Evolutionary conservation across 805 yeast genomes (phyloP).

Genomic region (Hanseniaspora lachancei): DNA sequence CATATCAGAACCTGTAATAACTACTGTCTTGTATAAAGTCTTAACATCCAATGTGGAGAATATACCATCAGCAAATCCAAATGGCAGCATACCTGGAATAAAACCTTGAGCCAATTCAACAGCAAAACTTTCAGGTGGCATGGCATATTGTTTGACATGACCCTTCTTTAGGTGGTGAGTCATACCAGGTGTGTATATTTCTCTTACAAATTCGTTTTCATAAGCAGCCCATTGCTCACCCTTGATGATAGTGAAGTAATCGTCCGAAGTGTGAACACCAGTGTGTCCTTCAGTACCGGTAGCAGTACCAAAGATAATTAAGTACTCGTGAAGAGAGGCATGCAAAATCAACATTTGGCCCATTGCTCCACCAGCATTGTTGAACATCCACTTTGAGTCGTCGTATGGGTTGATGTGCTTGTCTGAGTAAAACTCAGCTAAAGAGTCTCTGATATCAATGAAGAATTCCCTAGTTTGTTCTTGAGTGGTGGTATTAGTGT

Average conservation of each 20-base stretch:
- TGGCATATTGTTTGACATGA: constrained; percentile 63
- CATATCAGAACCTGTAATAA: constrained; percentile 72
- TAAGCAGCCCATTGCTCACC: constrained; percentile 68
- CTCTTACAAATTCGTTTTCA: constrained; percentile 51
- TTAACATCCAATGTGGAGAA: constrained; percentile 68
- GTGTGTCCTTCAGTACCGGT: constrained; percentile 93
- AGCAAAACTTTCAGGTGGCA: constrained; percentile 76
- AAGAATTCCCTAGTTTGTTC: constrained; percentile 51
- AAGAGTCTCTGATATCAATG: constrained; percentile 42
- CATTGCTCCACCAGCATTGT: constrained; percentile 99
- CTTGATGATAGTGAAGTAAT: constrained; percentile 77
- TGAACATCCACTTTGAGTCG: constrained; percentile 83
- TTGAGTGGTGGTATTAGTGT: constrained; percentile 31
- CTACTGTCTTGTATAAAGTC: constrained; percentile 56
- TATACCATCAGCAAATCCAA: constrained; percentile 72
- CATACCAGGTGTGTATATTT: constrained; percentile 75
- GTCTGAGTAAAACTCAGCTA: constrained; percentile 58
- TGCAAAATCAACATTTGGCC: constrained; percentile 89
- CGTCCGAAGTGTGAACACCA: constrained; percentile 95
- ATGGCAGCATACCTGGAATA: constrained; percentile 96
- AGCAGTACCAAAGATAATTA: constrained; percentile 87
- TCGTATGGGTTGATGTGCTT: constrained; percentile 56
- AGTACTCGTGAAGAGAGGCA: constrained; percentile 84
- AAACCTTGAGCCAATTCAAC: constrained; percentile 96
- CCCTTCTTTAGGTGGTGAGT: constrained; percentile 71